Conservation (phyloP, 441 rosid species). For the Codiaeum variegatum region DNA sequence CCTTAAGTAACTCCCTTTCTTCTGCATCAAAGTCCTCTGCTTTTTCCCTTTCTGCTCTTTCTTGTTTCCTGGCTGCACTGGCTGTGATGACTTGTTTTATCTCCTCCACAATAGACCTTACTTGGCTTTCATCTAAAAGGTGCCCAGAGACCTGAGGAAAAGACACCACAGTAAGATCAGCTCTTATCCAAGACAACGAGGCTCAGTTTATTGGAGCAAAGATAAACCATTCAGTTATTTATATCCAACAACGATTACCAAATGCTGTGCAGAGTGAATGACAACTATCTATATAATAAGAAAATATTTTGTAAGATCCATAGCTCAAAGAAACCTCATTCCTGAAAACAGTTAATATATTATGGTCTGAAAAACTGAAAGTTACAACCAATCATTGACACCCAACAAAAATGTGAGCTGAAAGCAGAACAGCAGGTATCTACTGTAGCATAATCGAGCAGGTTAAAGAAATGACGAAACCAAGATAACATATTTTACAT, state of each 20-base stretch:
- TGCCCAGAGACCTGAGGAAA: conserved; percentile 65
- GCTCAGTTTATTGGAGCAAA: neutral
- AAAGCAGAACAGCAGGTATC: neutral
- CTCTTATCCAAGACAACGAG: neutral
- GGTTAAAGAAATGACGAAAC: neutral
- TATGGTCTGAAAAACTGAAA: neutral
- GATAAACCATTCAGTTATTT: neutral
- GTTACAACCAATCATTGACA: neutral
- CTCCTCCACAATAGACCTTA: conserved; percentile 88
- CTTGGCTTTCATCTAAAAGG: conserved; percentile 80
- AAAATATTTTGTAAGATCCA: neutral
- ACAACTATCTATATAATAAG: neutral
- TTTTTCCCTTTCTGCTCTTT: conserved; percentile 83
- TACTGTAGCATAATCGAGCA: neutral
- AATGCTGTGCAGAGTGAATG: neutral
- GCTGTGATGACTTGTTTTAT: conserved; percentile 88
- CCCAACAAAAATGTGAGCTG: neutral
- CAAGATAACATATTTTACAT: neutral
- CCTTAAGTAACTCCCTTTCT: conserved; percentile 92
- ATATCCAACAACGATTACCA: neutral
- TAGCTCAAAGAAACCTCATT: conserved; percentile 2
- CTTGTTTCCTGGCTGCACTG: conserved; percentile 84
- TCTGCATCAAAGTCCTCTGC: conserved; percentile 99
- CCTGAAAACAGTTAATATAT: neutral
- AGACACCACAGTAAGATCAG: neutral